Evolutionary conservation across 1,139 yeast genomes (phyloP).

Genomic region (Arxiozyma slooffiae): DNA sequence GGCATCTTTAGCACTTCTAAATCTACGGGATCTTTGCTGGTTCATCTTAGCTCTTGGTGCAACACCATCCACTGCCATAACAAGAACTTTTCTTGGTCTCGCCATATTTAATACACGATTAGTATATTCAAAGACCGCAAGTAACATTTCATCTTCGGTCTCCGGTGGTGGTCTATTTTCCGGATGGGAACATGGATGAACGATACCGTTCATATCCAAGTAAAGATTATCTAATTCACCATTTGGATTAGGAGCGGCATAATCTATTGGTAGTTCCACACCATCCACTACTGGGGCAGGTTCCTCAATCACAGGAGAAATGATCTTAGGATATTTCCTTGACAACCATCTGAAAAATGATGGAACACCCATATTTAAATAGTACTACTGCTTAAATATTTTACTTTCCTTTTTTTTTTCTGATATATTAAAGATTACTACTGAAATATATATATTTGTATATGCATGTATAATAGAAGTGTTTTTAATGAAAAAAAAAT

Average conservation of each 20-base stretch:
- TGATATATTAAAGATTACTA: no score
- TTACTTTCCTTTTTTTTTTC: no score
- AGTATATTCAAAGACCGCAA: conserved; percentile 81
- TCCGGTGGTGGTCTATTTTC: conserved; percentile 90
- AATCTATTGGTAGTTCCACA: conserved; percentile 53
- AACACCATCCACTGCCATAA: conserved; percentile 97
- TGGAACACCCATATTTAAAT: conserved; percentile 63
- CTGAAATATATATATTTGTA: background rate
- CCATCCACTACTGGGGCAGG: conserved; percentile 49
- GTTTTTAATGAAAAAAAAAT: no score
- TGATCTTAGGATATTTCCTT: conserved; percentile 84
- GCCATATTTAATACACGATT: conserved; percentile 88
- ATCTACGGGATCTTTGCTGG: conserved; percentile 92
- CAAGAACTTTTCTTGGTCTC: conserved; percentile 80
- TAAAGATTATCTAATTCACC: conserved; percentile 90
- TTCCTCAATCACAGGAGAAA: conserved; percentile 81
- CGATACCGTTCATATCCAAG: conserved; percentile 95
- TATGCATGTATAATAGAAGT: no score
- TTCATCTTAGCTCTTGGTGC: conserved; percentile 99
- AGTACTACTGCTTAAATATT: background rate
- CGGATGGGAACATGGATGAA: conserved; percentile 95
- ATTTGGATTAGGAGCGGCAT: conserved; percentile 76
- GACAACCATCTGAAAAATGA: conserved; percentile 97
- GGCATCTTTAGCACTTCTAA: conserved; percentile 91
- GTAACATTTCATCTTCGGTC: conserved; percentile 89